phyloP scores from a whole-genome alignment of 2,329 filamentous ascomycete genomes.

The Monilinia vaccinii-corymbosi region DNA sequence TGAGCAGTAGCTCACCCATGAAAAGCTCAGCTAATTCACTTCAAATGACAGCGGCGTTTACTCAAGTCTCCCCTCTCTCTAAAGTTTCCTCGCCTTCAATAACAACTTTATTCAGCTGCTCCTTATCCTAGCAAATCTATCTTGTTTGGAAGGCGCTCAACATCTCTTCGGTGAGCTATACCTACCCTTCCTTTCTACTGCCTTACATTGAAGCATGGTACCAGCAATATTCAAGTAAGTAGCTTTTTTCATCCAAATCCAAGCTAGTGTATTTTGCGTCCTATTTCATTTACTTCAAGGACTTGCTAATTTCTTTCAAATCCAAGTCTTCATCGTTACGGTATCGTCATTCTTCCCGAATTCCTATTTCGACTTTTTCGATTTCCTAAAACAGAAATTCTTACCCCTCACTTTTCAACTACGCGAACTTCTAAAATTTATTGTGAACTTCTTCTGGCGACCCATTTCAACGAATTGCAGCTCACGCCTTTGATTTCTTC shows the following conservation, averaged over 20 bases:
- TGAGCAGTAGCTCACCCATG: background rate
- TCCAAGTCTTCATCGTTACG: background rate
- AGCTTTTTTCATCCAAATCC: background rate
- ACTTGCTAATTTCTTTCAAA: background rate
- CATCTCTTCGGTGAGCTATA: background rate
- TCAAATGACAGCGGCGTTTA: background rate
- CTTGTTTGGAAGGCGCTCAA: background rate
- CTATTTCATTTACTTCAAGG: background rate
- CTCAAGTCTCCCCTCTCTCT: background rate
- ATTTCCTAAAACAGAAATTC: background rate
- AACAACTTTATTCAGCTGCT: background rate
- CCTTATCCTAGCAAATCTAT: background rate
- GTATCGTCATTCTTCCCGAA: background rate
- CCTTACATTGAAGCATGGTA: background rate
- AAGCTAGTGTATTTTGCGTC: background rate
- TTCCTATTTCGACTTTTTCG: background rate
- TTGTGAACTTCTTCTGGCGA: too few species aligned
- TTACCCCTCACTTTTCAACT: background rate
- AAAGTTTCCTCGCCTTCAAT: background rate
- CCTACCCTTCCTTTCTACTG: background rate
- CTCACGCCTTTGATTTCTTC: background rate
- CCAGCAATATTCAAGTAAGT: background rate
- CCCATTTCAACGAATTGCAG: background rate
- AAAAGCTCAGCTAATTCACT: background rate
- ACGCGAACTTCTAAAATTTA: background rate